Percentiles rank a stretch among this genome's conserved stretches.
phyloP scores from a whole-genome alignment of 345 rosid species.

The Raphanus raphanistrum region DNA sequence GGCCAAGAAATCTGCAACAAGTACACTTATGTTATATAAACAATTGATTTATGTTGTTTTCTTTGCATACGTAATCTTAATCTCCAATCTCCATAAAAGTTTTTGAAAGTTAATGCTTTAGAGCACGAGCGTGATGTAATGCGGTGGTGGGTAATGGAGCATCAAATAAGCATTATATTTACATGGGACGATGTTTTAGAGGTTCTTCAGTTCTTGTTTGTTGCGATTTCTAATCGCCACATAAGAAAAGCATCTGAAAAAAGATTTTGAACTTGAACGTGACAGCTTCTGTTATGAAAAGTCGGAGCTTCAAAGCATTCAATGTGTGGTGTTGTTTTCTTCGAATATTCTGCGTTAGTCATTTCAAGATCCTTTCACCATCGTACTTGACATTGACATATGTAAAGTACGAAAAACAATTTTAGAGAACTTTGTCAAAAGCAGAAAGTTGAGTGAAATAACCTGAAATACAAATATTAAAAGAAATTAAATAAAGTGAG shows the following conservation, averaged over 20 bases:
- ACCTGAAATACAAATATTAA: background rate
- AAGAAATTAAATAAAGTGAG: background rate
- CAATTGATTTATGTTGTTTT: constrained; percentile 12
- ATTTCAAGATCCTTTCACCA: constrained; percentile 22
- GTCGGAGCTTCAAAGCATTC: constrained; percentile 18
- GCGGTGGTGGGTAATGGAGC: constrained; percentile 35
- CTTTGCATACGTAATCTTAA: constrained; percentile 32
- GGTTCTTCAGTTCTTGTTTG: constrained; percentile 17
- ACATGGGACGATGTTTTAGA: constrained; percentile 26
- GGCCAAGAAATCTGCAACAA: background rate
- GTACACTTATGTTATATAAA: constrained; percentile 4
- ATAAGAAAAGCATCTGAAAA: constrained; percentile 28
- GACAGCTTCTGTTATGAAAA: constrained; percentile 19
- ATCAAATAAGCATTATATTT: constrained; percentile 1
- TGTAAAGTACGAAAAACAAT: background rate
- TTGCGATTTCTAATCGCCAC: constrained; percentile 39
- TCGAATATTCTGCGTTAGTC: constrained; percentile 36
- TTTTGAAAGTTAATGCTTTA: constrained; percentile 19
- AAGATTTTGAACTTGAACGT: constrained; percentile 31
- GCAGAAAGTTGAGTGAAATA: background rate
- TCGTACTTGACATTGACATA: constrained; percentile 7
- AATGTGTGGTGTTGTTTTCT: constrained; percentile 27
- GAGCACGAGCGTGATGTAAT: constrained; percentile 34
- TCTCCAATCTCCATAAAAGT: constrained; percentile 28
- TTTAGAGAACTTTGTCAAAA: background rate